Percentiles rank a stretch among this genome's conserved stretches.
Evolutionary conservation across 2,329 filamentous ascomycete species (phyloP).

Genomic region (Colletotrichum godetiae): DNA sequence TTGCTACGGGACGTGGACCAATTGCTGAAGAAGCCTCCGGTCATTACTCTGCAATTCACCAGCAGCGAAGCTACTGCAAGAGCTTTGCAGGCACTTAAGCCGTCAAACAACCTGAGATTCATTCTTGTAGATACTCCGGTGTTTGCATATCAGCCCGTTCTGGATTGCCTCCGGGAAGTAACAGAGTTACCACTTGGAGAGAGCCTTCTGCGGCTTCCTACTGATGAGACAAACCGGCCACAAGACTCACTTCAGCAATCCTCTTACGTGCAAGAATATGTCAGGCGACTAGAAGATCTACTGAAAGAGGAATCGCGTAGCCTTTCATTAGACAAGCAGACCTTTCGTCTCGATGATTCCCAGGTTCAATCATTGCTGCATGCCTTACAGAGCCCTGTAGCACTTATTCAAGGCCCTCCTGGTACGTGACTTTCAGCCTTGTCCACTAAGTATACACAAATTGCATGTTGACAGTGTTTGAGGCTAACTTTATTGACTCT

Average conservation of each 20-base stretch:
- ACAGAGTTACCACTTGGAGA: constrained; percentile 66
- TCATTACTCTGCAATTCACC: constrained; percentile 63
- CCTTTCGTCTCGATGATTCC: constrained; percentile 48
- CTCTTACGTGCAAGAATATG: background rate
- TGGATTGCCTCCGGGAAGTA: constrained; percentile 68
- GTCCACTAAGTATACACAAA: too few species aligned
- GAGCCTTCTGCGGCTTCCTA: constrained; percentile 55
- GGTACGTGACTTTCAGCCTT: constrained; percentile 52
- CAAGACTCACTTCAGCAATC: background rate
- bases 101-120: constrained; percentile 53
- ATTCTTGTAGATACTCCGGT: constrained; percentile 72
- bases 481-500: background rate
- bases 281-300: background rate
- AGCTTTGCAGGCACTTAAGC: constrained; percentile 57
- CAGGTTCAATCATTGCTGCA: constrained; percentile 68
- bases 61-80: constrained; percentile 57
- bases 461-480: background rate
- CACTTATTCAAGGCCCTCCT: constrained; percentile 78
- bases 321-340: constrained; percentile 1
- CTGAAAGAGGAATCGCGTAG: background rate
- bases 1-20: constrained; percentile 62
- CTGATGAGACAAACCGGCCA: background rate
- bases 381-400: constrained; percentile 64
- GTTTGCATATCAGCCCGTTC: constrained; percentile 76
- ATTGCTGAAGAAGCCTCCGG: constrained; percentile 56